These are phyloP conservation scores for Solanum chiquidenum DNA, from an alignment of 257 asterid species.

Conservation along the genomic window DNA sequence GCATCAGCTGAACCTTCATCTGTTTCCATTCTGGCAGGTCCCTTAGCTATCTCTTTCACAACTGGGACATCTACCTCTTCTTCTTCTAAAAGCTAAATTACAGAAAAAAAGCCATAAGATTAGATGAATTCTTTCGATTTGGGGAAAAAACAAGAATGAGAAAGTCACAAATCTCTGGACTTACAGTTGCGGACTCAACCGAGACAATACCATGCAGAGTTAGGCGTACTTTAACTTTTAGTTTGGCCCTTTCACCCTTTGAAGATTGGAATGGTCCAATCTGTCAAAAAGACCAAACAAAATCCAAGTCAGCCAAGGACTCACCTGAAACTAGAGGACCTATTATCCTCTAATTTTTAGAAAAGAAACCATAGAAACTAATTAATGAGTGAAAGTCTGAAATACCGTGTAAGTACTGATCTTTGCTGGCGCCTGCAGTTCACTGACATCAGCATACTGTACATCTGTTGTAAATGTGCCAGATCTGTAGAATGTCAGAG, in stretches of 20 bases:
- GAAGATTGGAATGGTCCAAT: slow-evolving; percentile 74
- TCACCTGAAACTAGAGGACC: neutral
- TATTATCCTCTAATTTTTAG: neutral
- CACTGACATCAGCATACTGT: slow-evolving; percentile 67
- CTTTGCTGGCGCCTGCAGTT: slow-evolving; percentile 61
- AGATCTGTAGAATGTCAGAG: slow-evolving; percentile 74
- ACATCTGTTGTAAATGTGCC: slow-evolving; percentile 60
- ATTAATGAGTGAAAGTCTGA: neutral
- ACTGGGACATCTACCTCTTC: slow-evolving; percentile 73
- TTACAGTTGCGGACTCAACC: slow-evolving; percentile 74
- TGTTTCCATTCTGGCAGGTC: slow-evolving; percentile 63
- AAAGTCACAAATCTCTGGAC: neutral
- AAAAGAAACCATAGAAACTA: neutral
- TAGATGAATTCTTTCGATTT: neutral
- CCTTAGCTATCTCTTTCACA: slow-evolving; percentile 45
- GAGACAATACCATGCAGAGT: slow-evolving; percentile 82
- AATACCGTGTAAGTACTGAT: slow-evolving; percentile 82
- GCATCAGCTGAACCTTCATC: slow-evolving; percentile 21
- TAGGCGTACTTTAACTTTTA: slow-evolving; percentile 75
- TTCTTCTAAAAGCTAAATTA: slow-evolving; percentile 74
- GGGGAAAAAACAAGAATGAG: neutral
- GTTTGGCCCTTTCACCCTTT: slow-evolving; percentile 52
- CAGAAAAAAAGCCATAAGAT: neutral
- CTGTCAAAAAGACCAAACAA: slow-evolving; percentile 16
- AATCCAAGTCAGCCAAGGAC: neutral